Conservation (phyloP, 208 protist genomes). For the Angomonas ambiguus region DNA sequence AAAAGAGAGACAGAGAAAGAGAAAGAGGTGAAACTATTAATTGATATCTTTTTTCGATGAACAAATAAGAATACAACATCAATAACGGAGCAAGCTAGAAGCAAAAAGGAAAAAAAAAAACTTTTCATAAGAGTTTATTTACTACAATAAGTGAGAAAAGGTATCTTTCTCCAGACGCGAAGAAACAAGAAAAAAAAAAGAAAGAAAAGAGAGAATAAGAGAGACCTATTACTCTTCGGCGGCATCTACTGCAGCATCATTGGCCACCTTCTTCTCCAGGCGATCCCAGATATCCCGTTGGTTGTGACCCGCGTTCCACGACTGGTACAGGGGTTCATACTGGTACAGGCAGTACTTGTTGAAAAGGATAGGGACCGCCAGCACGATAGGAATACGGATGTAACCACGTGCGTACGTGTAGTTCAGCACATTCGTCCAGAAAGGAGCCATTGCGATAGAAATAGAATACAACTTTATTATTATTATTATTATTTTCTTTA, state of each 20-base stretch:
- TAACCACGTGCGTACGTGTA: conserved; percentile 82
- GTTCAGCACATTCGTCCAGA: conserved; percentile 79
- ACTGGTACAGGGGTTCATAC: conserved; percentile 64
- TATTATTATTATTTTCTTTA: conserved; percentile 4
- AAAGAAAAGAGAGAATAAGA: conserved; percentile 3
- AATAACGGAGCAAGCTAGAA: conserved; percentile 7
- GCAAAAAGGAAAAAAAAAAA: no score
- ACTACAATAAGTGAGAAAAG: background rate
- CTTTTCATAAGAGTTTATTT: conserved; percentile 5
- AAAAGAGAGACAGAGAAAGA: background rate
- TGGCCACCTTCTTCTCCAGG: conserved; percentile 63
- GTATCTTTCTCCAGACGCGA: background rate
- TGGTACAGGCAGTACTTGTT: conserved; percentile 78
- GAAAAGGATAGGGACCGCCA: conserved; percentile 72
- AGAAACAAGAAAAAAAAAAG: conserved; percentile 11
- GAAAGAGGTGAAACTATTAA: background rate
- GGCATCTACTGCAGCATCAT: conserved; percentile 6
- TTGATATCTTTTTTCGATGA: background rate
- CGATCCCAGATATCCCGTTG: conserved; percentile 83
- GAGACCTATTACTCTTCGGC: conserved; percentile 10
- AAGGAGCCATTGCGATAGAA: conserved; percentile 45
- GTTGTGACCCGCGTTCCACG: conserved; percentile 82
- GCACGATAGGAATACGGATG: conserved; percentile 78
- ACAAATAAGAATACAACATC: conserved; percentile 3
- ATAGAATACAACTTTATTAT: conserved; percentile 16